Percentiles rank a stretch among this genome's conserved stretches.
Evolutionary conservation across 1,139 yeast species (phyloP).

Genomic region (Sugiyamaella xylanicola): DNA sequence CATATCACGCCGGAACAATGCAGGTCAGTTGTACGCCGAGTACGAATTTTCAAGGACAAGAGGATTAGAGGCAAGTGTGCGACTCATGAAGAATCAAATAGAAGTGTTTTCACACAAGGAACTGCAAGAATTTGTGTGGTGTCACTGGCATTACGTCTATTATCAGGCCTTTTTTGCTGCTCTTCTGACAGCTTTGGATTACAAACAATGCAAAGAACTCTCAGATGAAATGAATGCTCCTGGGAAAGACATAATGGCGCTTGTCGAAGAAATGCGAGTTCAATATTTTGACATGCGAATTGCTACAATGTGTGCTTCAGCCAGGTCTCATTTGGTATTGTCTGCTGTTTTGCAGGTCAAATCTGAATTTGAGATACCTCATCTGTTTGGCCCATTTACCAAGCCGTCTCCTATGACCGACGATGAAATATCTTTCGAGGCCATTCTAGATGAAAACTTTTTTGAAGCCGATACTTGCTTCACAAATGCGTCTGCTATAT

Average conservation of each 20-base stretch:
- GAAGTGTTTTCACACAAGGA: conserved; percentile 8
- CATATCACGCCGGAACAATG: conserved; percentile 8
- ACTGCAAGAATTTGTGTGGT: conserved; percentile 21
- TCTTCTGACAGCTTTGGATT: conserved; percentile 13
- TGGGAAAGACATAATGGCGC: conserved; percentile 6
- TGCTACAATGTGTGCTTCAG: conserved; percentile 22
- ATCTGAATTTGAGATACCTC: conserved; percentile 19
- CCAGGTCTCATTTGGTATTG: conserved; percentile 21
- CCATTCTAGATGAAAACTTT: conserved; percentile 8
- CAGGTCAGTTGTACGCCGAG: conserved; percentile 12
- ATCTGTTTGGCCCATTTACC: conserved; percentile 17
- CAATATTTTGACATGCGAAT: conserved; percentile 21
- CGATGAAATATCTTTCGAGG: conserved; percentile 3
- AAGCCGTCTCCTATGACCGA: background rate
- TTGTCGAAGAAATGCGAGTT: conserved; percentile 12
- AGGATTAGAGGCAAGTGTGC: conserved; percentile 14
- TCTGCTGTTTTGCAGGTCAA: conserved; percentile 14
- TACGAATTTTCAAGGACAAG: conserved; percentile 15
- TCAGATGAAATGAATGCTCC: conserved; percentile 7
- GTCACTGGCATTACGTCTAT: conserved; percentile 21
- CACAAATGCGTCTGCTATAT: conserved; percentile 15
- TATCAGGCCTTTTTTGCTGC: conserved; percentile 21
- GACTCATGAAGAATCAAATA: conserved; percentile 14
- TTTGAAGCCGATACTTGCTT: conserved; percentile 7
- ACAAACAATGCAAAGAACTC: conserved; percentile 2